phyloP scores from a whole-genome alignment of 2,329 filamentous ascomycete species.

The Aspergillus ochraceoroseus region DNA sequence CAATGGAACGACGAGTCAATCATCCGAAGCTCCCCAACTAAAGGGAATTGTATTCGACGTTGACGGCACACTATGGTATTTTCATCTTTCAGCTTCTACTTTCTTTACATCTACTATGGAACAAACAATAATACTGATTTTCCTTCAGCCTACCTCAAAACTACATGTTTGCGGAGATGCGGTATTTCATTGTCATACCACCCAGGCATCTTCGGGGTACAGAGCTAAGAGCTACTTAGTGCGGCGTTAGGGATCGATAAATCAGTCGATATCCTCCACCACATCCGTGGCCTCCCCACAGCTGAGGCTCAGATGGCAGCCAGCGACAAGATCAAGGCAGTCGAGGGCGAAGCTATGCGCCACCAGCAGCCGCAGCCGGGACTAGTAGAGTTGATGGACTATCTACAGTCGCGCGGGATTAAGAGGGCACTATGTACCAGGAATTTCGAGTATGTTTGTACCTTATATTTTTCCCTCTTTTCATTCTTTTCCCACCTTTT shows the following conservation, averaged over 20 bases:
- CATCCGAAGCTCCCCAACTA: conserved; percentile 41
- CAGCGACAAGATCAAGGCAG: conserved; percentile 66
- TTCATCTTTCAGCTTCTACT: too few species aligned
- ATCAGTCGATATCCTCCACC: conserved; percentile 76
- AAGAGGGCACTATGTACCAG: conserved; percentile 86
- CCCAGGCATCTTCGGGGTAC: too few species aligned
- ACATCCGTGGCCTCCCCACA: conserved; percentile 70
- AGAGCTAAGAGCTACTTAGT: conserved; percentile 21
- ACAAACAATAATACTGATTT: conserved; percentile 1
- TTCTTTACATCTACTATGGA: too few species aligned
- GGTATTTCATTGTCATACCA: conserved; percentile 34
- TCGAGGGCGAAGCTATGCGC: conserved; percentile 77
- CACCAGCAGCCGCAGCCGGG: conserved; percentile 77
- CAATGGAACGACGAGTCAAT: conserved; percentile 29
- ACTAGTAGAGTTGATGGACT: conserved; percentile 70
- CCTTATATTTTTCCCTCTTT: background rate
- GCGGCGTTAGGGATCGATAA: conserved; percentile 66
- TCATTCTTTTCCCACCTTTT: too few species aligned
- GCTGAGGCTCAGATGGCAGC: conserved; percentile 57
- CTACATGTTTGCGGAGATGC: conserved; percentile 94
- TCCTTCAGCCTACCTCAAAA: conserved; percentile 71
- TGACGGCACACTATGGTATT: conserved; percentile 83
- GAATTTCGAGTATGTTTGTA: conserved; percentile 67
- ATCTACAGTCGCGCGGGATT: conserved; percentile 63
- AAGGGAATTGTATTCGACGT: conserved; percentile 79